phyloP scores from a whole-genome alignment of 352 stramenopile species.

The Globisporangium paddicum region DNA sequence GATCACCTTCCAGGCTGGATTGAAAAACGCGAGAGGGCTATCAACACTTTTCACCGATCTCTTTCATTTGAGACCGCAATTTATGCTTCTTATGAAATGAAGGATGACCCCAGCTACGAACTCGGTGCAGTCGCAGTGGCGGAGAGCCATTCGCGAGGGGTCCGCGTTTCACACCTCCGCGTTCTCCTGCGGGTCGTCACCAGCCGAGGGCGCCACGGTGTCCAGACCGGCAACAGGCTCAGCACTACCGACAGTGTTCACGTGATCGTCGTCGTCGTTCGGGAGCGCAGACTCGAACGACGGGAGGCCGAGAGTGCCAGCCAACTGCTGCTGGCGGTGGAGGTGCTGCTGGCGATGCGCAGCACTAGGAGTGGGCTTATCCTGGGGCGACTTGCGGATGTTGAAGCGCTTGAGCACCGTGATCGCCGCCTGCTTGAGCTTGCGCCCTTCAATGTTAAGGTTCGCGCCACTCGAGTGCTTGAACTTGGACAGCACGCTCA shows the following conservation, averaged over 20 bases:
- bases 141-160: background rate
- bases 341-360: background rate
- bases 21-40: too few species aligned
- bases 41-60: background rate
- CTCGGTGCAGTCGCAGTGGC: background rate
- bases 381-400: constrained; percentile 9
- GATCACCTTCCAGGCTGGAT: too few species aligned
- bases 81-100: background rate
- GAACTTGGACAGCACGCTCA: constrained; percentile 50
- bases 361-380: background rate
- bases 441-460: constrained; percentile 52
- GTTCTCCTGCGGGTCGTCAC: constrained; percentile 9
- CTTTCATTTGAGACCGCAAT: background rate
- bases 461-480: constrained; percentile 57
- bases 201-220: background rate
- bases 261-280: background rate
- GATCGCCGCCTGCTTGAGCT: constrained; percentile 55
- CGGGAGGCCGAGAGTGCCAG: constrained; percentile 2
- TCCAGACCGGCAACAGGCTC: background rate
- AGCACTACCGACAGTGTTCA: background rate
- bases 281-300: constrained; percentile 9
- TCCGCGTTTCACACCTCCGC: constrained; percentile 15
- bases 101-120: background rate
- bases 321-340: constrained; percentile 2
- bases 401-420: constrained; percentile 33